Conservation (phyloP, 164 flowering plant species). For the Macadamia tetraphylla region DNA sequence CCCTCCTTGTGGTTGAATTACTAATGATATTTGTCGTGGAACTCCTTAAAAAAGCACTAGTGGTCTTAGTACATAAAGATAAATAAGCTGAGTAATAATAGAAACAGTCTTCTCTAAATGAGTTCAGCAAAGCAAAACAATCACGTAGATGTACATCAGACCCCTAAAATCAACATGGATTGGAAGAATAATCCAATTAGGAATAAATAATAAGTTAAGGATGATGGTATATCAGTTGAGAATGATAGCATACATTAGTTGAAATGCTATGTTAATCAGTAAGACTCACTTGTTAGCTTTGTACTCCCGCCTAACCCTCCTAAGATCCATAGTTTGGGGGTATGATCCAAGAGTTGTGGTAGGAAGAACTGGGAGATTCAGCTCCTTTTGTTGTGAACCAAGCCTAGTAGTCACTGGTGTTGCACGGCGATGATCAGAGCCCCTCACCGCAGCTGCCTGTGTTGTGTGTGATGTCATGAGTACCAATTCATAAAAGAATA, state of each 20-base stretch:
- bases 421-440: conserved; percentile 13
- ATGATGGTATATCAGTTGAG: neutral
- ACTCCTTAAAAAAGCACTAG: too few relatives aligned
- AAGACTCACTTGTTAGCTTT: conserved; percentile 23
- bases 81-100: too few relatives aligned
- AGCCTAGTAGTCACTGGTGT: conserved; percentile 19
- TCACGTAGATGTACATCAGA: too few relatives aligned
- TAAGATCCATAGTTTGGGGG: neutral
- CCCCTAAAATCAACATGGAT: too few relatives aligned
- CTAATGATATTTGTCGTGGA: too few relatives aligned
- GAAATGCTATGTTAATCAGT: too few relatives aligned
- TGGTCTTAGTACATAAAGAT: too few relatives aligned
- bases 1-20: too few relatives aligned
- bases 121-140: too few relatives aligned
- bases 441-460: conserved; percentile 15
- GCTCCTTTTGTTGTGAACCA: conserved; percentile 25
- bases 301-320: conserved; percentile 26
- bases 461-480: neutral
- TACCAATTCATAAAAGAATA: neutral
- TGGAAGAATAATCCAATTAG: too few relatives aligned
- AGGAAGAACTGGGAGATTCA: conserved; percentile 24
- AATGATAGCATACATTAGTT: neutral
- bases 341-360: conserved; percentile 11
- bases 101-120: too few relatives aligned
- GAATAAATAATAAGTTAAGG: neutral